Percentiles rank a stretch among this genome's conserved stretches.
phyloP scores from a whole-genome alignment of 768 basidiomycete genomes.

The Suillus paluster region DNA sequence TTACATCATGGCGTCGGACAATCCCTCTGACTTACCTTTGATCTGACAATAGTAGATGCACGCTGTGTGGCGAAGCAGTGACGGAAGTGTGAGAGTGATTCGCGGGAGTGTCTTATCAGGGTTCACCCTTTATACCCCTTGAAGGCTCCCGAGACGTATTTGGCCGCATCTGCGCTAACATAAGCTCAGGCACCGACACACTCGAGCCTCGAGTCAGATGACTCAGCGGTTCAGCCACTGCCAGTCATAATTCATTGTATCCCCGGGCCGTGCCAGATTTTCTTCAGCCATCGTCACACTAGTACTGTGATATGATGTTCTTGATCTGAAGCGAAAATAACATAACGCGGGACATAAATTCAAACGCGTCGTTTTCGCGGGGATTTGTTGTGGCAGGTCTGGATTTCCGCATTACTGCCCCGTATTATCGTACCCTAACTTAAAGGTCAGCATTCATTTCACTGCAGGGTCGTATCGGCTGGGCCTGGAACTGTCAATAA shows the following conservation, averaged over 20 bases:
- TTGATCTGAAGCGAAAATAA: neutral
- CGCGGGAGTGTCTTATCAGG: constrained; percentile 3
- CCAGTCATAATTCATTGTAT: too few species aligned
- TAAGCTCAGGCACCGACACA: neutral
- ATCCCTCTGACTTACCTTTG: constrained; percentile 3
- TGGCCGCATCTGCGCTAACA: constrained; percentile 1
- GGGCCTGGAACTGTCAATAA: constrained; percentile 2
- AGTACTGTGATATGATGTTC: neutral
- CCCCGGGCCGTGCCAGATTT: neutral
- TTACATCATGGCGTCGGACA: constrained; percentile 5
- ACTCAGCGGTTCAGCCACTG: neutral
- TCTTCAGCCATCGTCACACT: too few species aligned
- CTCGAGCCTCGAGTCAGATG: neutral
- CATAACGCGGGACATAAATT: constrained; percentile 6
- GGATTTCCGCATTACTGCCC: constrained; percentile 1
- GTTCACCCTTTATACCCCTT: neutral
- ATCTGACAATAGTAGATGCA: constrained; percentile 1
- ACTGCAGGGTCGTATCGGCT: constrained; percentile 4
- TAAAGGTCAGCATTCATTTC: neutral
- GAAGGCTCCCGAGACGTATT: neutral
- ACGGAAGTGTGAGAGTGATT: constrained; percentile 8
- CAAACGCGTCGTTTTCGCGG: constrained; percentile 5
- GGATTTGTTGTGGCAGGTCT: neutral
- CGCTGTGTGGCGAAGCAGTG: constrained; percentile 5
- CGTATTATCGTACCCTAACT: neutral